Evolutionary conservation across 805 yeast species (phyloP).

Genomic region (Barnettozyma populi): DNA sequence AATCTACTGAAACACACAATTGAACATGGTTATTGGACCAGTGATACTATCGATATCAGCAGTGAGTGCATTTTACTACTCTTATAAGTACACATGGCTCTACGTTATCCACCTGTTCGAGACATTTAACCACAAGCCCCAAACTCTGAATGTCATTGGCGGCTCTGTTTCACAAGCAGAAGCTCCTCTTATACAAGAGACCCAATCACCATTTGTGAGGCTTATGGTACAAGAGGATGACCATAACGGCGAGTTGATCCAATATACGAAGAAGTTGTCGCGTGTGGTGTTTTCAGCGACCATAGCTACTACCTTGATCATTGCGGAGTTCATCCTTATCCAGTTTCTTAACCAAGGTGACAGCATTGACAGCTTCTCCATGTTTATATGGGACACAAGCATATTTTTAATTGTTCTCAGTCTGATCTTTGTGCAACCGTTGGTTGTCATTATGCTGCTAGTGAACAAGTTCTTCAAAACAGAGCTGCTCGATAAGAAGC

Average conservation of each 20-base stretch:
- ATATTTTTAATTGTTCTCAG: slow-evolving; percentile 8
- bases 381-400: slow-evolving; percentile 12
- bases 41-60: slow-evolving; percentile 7
- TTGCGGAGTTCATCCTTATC: slow-evolving; percentile 22
- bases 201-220: slow-evolving; percentile 10
- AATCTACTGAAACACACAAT: neutral
- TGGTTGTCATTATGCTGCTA: slow-evolving; percentile 10
- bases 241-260: neutral
- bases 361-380: neutral
- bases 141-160: neutral
- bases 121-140: slow-evolving; percentile 7
- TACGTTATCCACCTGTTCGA: slow-evolving; percentile 21
- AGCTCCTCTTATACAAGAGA: slow-evolving; percentile 1
- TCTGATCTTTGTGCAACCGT: slow-evolving; percentile 20
- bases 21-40: neutral
- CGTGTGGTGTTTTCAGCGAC: slow-evolving; percentile 20
- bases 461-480: slow-evolving; percentile 19
- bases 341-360: slow-evolving; percentile 13
- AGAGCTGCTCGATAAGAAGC: slow-evolving; percentile 5
- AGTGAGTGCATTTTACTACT: slow-evolving; percentile 9
- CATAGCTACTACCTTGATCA: slow-evolving; percentile 13
- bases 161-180: neutral
- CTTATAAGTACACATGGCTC: slow-evolving; percentile 18
- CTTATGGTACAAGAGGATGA: slow-evolving; percentile 9
- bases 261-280: slow-evolving; percentile 8